These are phyloP conservation scores for Phylloporus arenicola DNA, from an alignment of 768 basidiomycete genomes.

Conservation along the genomic window DNA sequence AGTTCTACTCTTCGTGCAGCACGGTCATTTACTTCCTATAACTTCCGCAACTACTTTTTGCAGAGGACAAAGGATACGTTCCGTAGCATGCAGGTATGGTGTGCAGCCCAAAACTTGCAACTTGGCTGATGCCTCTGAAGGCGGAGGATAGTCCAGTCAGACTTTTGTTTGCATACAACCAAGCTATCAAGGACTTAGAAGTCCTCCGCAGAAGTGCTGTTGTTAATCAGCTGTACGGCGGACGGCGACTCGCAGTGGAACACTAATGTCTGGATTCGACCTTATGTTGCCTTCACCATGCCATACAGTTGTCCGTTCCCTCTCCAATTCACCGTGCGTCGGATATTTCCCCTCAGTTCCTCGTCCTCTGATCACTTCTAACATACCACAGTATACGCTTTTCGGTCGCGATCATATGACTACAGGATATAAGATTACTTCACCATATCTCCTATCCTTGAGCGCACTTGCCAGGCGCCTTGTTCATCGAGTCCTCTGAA, in stretches of 20 bases:
- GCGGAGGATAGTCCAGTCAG: constrained; percentile 52
- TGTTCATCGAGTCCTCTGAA: too few species aligned
- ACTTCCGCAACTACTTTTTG: constrained; percentile 83
- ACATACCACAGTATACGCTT: too few species aligned
- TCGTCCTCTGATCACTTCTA: not conserved
- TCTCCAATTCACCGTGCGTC: too few species aligned
- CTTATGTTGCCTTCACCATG: not conserved
- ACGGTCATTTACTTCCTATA: constrained; percentile 83
- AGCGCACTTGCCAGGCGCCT: too few species aligned
- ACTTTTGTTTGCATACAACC: constrained; percentile 57
- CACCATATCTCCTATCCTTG: not conserved
- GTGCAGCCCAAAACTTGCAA: not conserved
- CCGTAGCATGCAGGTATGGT: constrained; percentile 55
- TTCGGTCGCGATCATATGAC: not conserved
- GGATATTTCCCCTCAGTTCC: not conserved
- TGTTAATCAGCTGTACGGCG: constrained; percentile 90
- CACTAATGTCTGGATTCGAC: constrained; percentile 19
- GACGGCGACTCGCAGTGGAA: constrained; percentile 81
- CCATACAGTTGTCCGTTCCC: not conserved
- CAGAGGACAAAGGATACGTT: constrained; percentile 65
- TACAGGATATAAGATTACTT: not conserved
- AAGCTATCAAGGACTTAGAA: constrained; percentile 67
- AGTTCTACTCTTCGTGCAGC: constrained; percentile 69
- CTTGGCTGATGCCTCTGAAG: constrained; percentile 30
- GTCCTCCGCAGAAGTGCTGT: constrained; percentile 74